These are phyloP conservation scores for Copromyces sp. DNA, from an alignment of 495 filamentous ascomycete genomes.

Conservation along the genomic window DNA sequence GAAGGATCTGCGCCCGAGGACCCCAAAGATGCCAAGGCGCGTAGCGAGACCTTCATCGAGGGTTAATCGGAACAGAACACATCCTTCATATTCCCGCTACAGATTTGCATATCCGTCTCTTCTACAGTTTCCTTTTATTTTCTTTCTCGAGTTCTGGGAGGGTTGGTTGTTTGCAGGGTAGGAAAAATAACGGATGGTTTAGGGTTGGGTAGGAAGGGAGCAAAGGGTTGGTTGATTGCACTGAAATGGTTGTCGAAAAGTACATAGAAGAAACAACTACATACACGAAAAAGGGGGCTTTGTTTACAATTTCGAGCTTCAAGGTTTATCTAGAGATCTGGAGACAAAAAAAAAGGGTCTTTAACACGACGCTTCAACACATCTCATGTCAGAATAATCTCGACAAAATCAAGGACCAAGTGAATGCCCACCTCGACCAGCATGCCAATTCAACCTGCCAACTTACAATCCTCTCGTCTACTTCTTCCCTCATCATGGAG, in stretches of 20 bases:
- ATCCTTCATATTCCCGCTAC: not conserved
- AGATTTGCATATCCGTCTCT: not conserved
- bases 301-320: not conserved
- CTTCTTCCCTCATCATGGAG: not conserved
- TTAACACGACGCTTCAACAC: not conserved
- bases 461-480: not conserved
- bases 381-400: not conserved
- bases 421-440: not conserved
- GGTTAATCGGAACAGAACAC: conserved; percentile 9
- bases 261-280: not conserved
- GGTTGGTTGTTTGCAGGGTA: not conserved
- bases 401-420: not conserved
- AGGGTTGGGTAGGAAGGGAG: not conserved
- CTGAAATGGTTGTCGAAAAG: not conserved
- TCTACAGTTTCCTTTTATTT: not conserved
- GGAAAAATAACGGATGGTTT: not conserved
- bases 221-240: not conserved
- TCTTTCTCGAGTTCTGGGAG: not conserved
- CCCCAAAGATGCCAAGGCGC: conserved; percentile 23
- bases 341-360: not conserved
- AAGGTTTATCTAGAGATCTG: not conserved
- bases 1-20: conserved; percentile 21
- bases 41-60: conserved; percentile 28
- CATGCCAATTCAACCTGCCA: not conserved
- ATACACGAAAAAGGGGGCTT: not conserved